phyloP scores from a whole-genome alignment of 306 rosid species.

The Acacia acuminata region DNA sequence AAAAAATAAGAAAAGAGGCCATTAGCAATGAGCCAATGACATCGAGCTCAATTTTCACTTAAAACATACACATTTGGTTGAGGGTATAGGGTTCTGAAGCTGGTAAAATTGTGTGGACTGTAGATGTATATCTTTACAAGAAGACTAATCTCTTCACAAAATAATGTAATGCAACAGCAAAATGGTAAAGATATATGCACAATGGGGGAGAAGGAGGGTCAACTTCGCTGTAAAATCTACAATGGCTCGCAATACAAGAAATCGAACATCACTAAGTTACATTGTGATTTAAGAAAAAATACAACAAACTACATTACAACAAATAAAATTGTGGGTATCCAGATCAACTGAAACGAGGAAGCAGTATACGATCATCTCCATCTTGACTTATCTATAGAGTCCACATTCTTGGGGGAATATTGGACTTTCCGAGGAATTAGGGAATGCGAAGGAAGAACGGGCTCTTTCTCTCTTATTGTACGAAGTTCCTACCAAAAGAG shows the following conservation, averaged over 20 bases:
- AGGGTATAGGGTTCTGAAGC: not conserved
- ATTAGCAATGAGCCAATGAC: too few species aligned
- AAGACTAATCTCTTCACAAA: conserved; percentile 29
- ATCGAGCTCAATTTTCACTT: not conserved
- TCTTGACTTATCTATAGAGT: conserved; percentile 44
- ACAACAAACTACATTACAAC: conserved; percentile 24
- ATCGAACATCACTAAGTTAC: conserved; percentile 30
- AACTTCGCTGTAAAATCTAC: conserved; percentile 34
- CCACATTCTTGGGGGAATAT: conserved; percentile 45
- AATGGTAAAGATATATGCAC: not conserved
- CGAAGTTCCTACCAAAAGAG: conserved; percentile 57
- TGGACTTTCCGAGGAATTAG: conserved; percentile 39
- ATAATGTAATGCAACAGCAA: conserved; percentile 32
- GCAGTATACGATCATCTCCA: conserved; percentile 50
- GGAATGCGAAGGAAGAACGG: conserved; percentile 34
- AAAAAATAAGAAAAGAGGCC: not conserved
- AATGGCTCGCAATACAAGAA: conserved; percentile 37
- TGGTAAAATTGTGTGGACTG: conserved; percentile 18
- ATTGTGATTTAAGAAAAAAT: not conserved
- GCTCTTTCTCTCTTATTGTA: conserved; percentile 57
- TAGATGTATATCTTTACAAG: conserved; percentile 37
- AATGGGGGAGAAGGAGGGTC: not conserved
- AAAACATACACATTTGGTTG: not conserved
- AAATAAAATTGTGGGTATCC: conserved; percentile 40
- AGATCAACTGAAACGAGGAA: conserved; percentile 26